Conservation (phyloP, 768 basidiomycete genomes). For the Rhodotorula paludigena region DNA sequence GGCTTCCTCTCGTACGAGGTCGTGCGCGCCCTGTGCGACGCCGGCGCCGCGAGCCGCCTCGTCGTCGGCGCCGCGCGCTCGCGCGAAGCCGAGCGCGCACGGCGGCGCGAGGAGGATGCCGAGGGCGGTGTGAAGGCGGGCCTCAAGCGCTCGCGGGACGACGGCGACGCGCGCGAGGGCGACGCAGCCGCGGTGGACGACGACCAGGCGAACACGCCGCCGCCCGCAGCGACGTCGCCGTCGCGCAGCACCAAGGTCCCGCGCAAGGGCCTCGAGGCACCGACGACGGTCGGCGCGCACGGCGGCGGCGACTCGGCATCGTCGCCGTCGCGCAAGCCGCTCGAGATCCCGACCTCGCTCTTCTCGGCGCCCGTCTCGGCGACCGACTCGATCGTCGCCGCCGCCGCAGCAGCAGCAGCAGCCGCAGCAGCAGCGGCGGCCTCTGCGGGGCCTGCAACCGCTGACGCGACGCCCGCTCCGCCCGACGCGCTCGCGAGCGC, state of each 20-base stretch:
- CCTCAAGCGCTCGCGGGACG: slow-evolving; percentile 3
- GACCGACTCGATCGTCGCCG: slow-evolving; percentile 50
- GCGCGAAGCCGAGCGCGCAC: slow-evolving; percentile 44
- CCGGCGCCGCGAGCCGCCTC: slow-evolving; percentile 76
- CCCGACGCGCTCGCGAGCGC: slow-evolving; percentile 53
- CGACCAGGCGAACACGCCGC: slow-evolving; percentile 45
- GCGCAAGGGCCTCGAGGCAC: slow-evolving; percentile 47
- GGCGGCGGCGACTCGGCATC: background rate
- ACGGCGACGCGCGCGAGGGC: slow-evolving; percentile 46
- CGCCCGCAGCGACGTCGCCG: slow-evolving; percentile 45
- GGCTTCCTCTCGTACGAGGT: slow-evolving; percentile 97
- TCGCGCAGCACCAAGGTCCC: slow-evolving; percentile 59
- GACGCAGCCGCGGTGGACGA: slow-evolving; percentile 48
- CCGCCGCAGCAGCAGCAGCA: slow-evolving; percentile 57
- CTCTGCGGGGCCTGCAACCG: too few species aligned
- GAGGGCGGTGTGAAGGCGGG: background rate
- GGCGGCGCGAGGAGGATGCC: background rate
- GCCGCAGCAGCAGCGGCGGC: slow-evolving; percentile 51
- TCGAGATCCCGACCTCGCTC: slow-evolving; percentile 25
- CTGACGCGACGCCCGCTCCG: too few species aligned
- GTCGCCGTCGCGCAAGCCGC: slow-evolving; percentile 4
- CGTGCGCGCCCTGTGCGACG: slow-evolving; percentile 85
- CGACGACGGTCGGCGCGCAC: background rate
- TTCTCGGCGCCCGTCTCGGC: slow-evolving; percentile 25
- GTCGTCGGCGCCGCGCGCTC: slow-evolving; percentile 61